Evolutionary conservation across 2,329 filamentous ascomycete species (phyloP).

Genomic region (Tolypocladium guangdongense): DNA sequence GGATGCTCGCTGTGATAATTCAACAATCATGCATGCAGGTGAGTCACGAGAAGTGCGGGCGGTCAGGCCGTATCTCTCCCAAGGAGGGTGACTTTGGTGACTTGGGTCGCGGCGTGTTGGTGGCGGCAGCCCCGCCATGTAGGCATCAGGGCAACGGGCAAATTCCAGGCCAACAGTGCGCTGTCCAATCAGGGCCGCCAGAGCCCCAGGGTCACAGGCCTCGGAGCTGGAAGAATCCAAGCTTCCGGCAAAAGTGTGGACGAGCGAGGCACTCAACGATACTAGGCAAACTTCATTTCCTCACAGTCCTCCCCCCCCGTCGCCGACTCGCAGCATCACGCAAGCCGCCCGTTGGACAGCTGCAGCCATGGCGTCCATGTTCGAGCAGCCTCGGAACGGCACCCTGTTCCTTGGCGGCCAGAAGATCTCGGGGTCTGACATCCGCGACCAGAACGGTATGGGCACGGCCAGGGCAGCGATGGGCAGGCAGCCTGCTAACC

Average conservation of each 20-base stretch:
- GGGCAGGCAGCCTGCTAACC: slow-evolving; percentile 4
- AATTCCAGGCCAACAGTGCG: slow-evolving; percentile 7
- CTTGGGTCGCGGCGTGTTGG: background rate
- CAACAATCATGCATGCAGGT: background rate
- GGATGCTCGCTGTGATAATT: background rate
- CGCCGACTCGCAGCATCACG: slow-evolving; percentile 2
- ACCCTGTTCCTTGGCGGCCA: slow-evolving; percentile 93
- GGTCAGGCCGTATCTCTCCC: background rate
- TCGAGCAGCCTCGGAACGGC: slow-evolving; percentile 89
- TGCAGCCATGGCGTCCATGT: slow-evolving; percentile 76
- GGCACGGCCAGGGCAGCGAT: slow-evolving; percentile 1
- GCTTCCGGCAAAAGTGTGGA: slow-evolving; percentile 17
- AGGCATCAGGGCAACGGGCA: slow-evolving; percentile 6
- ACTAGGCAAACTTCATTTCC: slow-evolving; percentile 3
- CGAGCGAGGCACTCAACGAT: slow-evolving; percentile 11
- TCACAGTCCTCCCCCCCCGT: slow-evolving; percentile 1
- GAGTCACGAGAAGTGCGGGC: background rate
- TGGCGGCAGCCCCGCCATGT: slow-evolving; percentile 7
- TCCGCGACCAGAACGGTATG: slow-evolving; percentile 89
- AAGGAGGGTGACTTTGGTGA: slow-evolving; percentile 3
- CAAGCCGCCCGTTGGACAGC: slow-evolving; percentile 8
- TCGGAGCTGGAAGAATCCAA: slow-evolving; percentile 16
- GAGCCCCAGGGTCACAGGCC: background rate
- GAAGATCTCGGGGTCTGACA: slow-evolving; percentile 95
- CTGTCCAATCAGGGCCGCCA: slow-evolving; percentile 6